Evolutionary conservation across 2,329 filamentous ascomycete species (phyloP).

Genomic region (Colletotrichum sp.): DNA sequence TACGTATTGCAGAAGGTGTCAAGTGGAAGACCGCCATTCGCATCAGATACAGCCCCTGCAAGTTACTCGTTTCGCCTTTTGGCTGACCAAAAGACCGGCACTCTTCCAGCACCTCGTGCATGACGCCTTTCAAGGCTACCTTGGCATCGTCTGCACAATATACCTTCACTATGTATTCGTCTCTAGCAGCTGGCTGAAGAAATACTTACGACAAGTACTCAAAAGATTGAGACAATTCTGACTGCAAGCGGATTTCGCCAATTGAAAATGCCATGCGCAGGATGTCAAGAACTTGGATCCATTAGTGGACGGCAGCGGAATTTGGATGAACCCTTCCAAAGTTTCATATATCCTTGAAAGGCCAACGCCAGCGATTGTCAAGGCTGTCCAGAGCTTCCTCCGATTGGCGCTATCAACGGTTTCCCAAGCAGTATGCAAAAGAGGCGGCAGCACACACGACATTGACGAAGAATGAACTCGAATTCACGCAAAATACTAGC

Average conservation of each 20-base stretch:
- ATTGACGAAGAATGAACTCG: background rate
- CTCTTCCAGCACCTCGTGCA: background rate
- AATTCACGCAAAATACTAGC: background rate
- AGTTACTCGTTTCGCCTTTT: background rate
- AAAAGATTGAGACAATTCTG: background rate
- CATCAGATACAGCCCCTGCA: background rate
- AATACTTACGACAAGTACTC: background rate
- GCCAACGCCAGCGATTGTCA: background rate
- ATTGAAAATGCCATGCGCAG: background rate
- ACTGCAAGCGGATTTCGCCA: background rate
- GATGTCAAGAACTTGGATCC: background rate
- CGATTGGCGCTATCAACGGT: background rate
- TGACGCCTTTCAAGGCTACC: background rate
- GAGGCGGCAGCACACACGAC: background rate
- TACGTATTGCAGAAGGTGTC: background rate
- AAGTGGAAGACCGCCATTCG: background rate
- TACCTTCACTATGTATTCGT: background rate
- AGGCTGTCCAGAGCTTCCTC: background rate
- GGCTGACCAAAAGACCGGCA: background rate
- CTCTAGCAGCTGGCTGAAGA: background rate
- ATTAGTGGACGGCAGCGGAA: background rate
- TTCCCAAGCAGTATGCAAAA: background rate
- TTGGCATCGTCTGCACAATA: background rate
- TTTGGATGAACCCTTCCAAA: background rate
- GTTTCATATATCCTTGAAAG: background rate